These are phyloP conservation scores for Colletotrichum navitas DNA, from an alignment of 2,329 filamentous ascomycete genomes.

Conservation along the genomic window DNA sequence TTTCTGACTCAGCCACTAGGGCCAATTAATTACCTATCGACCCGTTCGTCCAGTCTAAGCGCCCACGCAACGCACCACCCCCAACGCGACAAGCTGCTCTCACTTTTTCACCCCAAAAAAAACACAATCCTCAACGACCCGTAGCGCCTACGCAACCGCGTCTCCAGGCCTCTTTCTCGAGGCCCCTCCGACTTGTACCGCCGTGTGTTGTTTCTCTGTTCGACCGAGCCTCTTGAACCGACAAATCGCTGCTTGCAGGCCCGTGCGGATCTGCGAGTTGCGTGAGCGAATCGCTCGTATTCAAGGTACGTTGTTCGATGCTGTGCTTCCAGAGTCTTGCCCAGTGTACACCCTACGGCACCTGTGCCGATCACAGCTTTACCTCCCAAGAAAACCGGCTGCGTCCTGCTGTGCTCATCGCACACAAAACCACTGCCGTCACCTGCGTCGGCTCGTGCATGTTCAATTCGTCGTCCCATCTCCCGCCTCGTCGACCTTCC, in stretches of 20 bases:
- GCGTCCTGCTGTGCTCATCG: conserved; percentile 16
- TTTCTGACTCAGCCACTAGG: conserved; percentile 40
- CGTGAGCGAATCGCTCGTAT: conserved; percentile 26
- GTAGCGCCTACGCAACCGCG: conserved; percentile 19
- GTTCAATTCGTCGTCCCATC: not conserved
- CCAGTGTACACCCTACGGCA: conserved; percentile 22
- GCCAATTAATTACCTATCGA: conserved; percentile 21
- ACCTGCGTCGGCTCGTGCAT: not conserved
- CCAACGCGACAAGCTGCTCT: conserved; percentile 20
- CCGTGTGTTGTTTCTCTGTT: not conserved
- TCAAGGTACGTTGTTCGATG: conserved; percentile 34
- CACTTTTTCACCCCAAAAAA: not conserved
- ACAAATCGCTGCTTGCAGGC: conserved; percentile 10
- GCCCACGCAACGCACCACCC: conserved; percentile 4
- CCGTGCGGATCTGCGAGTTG: conserved; percentile 16
- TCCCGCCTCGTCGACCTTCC: conserved; percentile 5
- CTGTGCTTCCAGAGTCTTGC: conserved; percentile 25
- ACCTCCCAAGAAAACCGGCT: conserved; percentile 19
- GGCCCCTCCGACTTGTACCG: conserved; percentile 15
- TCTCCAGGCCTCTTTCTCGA: conserved; percentile 2
- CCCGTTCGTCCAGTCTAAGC: conserved; percentile 37
- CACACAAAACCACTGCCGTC: conserved; percentile 16
- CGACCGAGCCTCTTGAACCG: not conserved
- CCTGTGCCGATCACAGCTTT: conserved; percentile 33
- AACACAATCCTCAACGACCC: conserved; percentile 14